A percentile compares a stretch with the other conserved stretches of the same genome.
Evolutionary conservation across 805 yeast genomes (phyloP).

Genomic region (Zygosaccharomyces lentus): DNA sequence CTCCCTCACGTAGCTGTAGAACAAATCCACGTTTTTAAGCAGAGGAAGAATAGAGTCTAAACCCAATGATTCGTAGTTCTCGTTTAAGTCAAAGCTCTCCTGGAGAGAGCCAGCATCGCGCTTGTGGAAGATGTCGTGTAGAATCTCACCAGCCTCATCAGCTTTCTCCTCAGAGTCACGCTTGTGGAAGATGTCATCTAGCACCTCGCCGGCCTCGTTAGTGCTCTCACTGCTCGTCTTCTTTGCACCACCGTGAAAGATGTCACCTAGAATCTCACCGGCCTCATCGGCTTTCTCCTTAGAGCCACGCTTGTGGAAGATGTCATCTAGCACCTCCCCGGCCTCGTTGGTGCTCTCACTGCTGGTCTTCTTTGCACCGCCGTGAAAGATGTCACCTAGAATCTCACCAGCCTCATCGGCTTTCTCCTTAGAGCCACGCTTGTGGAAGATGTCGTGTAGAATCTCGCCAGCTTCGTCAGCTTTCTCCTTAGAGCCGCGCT

Average conservation of each 20-base stretch:
- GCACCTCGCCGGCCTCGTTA: no score
- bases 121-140: background rate
- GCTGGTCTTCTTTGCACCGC: background rate
- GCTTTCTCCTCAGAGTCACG: background rate
- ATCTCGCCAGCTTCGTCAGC: background rate
- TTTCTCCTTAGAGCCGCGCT: background rate
- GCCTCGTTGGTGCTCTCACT: no score
- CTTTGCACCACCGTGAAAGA: background rate
- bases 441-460: background rate
- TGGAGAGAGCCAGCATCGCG: conserved; percentile 2
- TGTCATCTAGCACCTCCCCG: background rate
- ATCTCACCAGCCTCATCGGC: background rate
- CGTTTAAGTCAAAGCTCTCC: conserved; percentile 3
- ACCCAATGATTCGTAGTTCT: conserved; percentile 9
- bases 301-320: background rate
- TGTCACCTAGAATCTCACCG: background rate
- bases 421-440: background rate
- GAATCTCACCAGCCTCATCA: background rate
- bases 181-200: no score
- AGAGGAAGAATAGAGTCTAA: conserved; percentile 33
- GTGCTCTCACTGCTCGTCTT: no score
- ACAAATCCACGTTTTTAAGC: conserved; percentile 48
- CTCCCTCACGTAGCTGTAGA: conserved; percentile 69
- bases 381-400: conserved; percentile 1
- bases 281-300: background rate